Evolutionary conservation across 2,329 filamentous ascomycete species (phyloP), one percentile per base, ranked within the genome.

Genomic region (Trichoderma harzianum): DNA sequence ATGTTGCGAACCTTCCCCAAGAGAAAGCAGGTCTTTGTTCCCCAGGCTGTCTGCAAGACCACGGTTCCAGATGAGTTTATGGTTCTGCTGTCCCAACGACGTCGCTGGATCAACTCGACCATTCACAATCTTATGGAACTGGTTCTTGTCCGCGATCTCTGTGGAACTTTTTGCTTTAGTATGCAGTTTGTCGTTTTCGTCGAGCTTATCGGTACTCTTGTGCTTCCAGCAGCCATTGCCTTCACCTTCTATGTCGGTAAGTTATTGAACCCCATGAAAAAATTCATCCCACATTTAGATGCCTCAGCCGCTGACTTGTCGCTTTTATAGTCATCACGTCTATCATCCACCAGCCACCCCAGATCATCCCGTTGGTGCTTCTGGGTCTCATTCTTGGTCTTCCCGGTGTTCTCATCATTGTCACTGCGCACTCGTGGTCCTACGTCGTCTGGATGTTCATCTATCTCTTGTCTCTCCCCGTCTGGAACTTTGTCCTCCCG

Each of bases 1-100:
- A 99, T 99, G 97, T 87, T 99, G 76, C 94, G 95, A 81, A 99
- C 96, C 2, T 99, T 99, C 86, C 96, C 96, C 74, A 99, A 99
- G 87, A 92, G 96, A 71, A 99, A 99, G 83, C 96, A 99, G 81
- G 93, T 99, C 72, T 99, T 99, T 80, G 94, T 99, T 60, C 97
- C 97, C 4, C 96, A 99, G 79, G 97, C 96, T 18, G 95, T 99
- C 34, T 99, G 97, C 90, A 99, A 99, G 85, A 99, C 96, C 7
- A 96, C 94, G 5, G 96, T 98, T 3, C 96, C 96, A 8, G 95
- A 98, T 71, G 85, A 92, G 76, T 99, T 99, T 83, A 93, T 89
- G 82, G 94, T 99, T 65, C 86, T 99, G 43, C 87, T 99, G 36
- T 98, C 95, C 32, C 96, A 99, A 83, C 91, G 96, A 78, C 93